Conservation (phyloP, 2,329 filamentous ascomycete species). For the Malbranchea cinnamomea region DNA sequence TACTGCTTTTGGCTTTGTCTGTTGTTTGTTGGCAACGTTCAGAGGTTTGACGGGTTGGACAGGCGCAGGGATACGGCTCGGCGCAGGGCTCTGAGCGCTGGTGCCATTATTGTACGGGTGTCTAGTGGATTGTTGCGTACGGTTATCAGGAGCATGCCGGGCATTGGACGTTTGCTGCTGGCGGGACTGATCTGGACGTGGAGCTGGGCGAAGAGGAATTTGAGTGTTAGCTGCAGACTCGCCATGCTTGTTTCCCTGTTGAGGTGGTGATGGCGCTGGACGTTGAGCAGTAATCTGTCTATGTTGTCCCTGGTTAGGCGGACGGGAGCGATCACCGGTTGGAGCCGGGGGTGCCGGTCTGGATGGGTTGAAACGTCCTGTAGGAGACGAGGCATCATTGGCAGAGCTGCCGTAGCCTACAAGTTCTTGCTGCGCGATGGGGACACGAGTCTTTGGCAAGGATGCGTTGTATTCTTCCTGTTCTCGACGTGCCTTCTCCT, state of each 20-base stretch:
- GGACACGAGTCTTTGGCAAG: slow-evolving; percentile 64
- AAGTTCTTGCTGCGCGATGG: slow-evolving; percentile 79
- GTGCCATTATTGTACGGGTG: slow-evolving; percentile 34
- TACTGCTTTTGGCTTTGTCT: slow-evolving; percentile 28
- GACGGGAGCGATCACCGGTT: slow-evolving; percentile 29
- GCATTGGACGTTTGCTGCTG: slow-evolving; percentile 20
- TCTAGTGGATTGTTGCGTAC: slow-evolving; percentile 28
- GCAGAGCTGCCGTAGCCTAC: slow-evolving; percentile 50
- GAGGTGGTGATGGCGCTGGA: slow-evolving; percentile 66
- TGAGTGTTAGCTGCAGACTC: slow-evolving; percentile 10
- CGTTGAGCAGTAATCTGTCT: slow-evolving; percentile 57
- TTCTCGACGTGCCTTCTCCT: slow-evolving; percentile 56
- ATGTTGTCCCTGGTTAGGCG: slow-evolving; percentile 26
- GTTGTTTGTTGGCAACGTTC: slow-evolving; percentile 58
- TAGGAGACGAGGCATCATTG: slow-evolving; percentile 32
- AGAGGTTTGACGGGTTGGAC: slow-evolving; percentile 55
- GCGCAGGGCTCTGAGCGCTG: slow-evolving; percentile 33
- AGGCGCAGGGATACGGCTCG: slow-evolving; percentile 44
- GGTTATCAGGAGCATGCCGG: slow-evolving; percentile 20
- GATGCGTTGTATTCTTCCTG: slow-evolving; percentile 82
- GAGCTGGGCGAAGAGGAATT: slow-evolving; percentile 20
- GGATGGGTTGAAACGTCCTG: slow-evolving; percentile 65
- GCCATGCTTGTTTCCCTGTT: slow-evolving; percentile 7
- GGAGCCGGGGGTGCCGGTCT: slow-evolving; percentile 74
- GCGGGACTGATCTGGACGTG: slow-evolving; percentile 18